These are phyloP conservation scores for Backusella psychrophila DNA, from an alignment of 192 early-diverging fungal genomes.

Conservation along the genomic window DNA sequence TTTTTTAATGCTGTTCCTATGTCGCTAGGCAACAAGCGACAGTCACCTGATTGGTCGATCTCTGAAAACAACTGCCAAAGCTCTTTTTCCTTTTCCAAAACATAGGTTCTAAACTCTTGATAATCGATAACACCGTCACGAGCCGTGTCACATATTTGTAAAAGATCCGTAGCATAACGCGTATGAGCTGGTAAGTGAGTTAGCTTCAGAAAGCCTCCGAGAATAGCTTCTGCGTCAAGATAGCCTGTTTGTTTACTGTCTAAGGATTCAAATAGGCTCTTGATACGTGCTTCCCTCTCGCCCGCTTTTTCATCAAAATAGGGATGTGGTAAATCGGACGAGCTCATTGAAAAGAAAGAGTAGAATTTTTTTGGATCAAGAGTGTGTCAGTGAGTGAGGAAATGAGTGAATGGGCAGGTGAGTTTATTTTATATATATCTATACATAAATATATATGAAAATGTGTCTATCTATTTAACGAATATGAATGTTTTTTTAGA, in stretches of 20 bases:
- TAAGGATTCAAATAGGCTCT: conserved; percentile 37
- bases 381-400: no score
- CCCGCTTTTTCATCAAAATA: conserved; percentile 35
- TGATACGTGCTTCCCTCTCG: conserved; percentile 36
- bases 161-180: conserved; percentile 43
- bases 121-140: conserved; percentile 43
- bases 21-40: conserved; percentile 52
- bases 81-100: conserved; percentile 64
- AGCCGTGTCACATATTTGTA: conserved; percentile 38
- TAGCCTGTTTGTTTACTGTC: conserved; percentile 28
- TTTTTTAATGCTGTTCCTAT: conserved; percentile 50
- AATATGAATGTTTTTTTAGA: not conserved
- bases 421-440: not conserved
- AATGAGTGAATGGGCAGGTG: not conserved
- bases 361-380: not conserved
- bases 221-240: conserved; percentile 37
- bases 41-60: conserved; percentile 60
- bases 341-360: not conserved
- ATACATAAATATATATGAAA: not conserved
- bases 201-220: conserved; percentile 34
- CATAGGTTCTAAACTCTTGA: conserved; percentile 61
- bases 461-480: not conserved
- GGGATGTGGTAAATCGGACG: conserved; percentile 22
- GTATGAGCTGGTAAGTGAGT: conserved; percentile 42
- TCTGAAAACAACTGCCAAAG: conserved; percentile 61